These are phyloP conservation scores for Harringtonia aguacate DNA, from an alignment of 2,329 filamentous ascomycete species.

Conservation along the genomic window DNA sequence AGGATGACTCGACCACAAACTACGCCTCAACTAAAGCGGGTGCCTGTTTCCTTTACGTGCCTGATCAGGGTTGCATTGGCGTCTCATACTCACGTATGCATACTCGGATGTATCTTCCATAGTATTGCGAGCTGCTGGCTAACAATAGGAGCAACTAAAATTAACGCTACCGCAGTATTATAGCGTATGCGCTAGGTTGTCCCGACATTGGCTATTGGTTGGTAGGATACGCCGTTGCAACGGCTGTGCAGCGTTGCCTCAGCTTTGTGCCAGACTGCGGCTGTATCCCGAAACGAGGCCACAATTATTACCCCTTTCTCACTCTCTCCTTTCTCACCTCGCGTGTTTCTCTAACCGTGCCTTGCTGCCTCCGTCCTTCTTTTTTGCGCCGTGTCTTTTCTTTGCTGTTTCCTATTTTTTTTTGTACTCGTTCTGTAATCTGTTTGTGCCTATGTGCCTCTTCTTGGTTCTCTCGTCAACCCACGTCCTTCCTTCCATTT, in stretches of 20 bases:
- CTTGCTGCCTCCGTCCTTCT: background rate
- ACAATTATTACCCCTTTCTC: background rate
- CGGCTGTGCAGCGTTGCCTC: constrained; percentile 1
- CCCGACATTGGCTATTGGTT: background rate
- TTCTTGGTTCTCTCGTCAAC: too few relatives aligned
- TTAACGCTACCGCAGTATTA: background rate
- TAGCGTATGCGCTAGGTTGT: background rate
- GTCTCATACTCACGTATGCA: too few relatives aligned
- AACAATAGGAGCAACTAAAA: too few relatives aligned
- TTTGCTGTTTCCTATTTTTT: constrained; percentile 1
- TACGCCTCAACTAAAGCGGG: background rate
- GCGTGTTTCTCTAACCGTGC: background rate
- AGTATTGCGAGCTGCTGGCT: too few relatives aligned
- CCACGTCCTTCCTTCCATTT: background rate
- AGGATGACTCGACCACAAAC: constrained; percentile 1
- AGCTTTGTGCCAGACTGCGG: constrained; percentile 4
- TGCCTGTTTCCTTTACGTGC: too few relatives aligned
- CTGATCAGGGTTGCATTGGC: background rate
- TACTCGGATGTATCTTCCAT: too few relatives aligned
- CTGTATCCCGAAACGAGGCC: background rate
- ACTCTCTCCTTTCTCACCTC: background rate
- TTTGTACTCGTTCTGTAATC: background rate
- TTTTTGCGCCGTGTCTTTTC: background rate
- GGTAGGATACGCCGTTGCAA: background rate
- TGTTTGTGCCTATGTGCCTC: too few relatives aligned